Evolutionary conservation across 192 early-diverging fungal species (phyloP).

Genomic region (Backusella circina): DNA sequence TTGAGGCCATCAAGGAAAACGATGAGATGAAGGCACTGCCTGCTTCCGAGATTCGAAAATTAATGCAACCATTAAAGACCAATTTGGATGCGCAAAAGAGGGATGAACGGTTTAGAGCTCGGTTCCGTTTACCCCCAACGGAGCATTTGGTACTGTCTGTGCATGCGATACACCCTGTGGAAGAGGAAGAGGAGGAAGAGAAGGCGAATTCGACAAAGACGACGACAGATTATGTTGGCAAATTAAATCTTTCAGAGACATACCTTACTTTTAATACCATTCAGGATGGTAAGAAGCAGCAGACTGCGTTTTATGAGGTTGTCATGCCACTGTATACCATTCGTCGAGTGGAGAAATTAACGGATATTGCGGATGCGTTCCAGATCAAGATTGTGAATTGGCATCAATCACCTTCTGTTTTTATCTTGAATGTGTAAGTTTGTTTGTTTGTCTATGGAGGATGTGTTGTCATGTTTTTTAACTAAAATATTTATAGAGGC

Average conservation of each 20-base stretch:
- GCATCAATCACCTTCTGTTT: constrained; percentile 20
- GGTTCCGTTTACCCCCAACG: constrained; percentile 76
- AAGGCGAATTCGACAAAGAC: neutral
- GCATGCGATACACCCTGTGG: constrained; percentile 53
- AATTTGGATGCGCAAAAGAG: constrained; percentile 73
- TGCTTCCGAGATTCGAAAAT: constrained; percentile 18
- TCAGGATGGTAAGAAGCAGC: neutral
- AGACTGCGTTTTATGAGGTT: constrained; percentile 43
- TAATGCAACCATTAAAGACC: constrained; percentile 49
- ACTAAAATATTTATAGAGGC: neutral
- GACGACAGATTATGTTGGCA: constrained; percentile 49
- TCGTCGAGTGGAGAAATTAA: constrained; percentile 74
- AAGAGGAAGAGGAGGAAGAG: constrained; percentile 30
- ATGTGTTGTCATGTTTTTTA: neutral
- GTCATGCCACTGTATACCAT: constrained; percentile 77
- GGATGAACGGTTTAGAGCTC: constrained; percentile 70
- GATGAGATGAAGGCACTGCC: neutral
- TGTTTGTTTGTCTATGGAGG: neutral
- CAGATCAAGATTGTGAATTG: constrained; percentile 25
- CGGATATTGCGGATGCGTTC: constrained; percentile 35
- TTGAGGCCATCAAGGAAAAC: neutral
- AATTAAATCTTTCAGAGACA: constrained; percentile 69
- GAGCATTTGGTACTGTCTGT: constrained; percentile 73
- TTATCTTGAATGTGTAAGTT: constrained; percentile 44
- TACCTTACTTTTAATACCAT: constrained; percentile 73